phyloP scores from a whole-genome alignment of 495 filamentous ascomycete species.

The Penicilliopsis zonata region DNA sequence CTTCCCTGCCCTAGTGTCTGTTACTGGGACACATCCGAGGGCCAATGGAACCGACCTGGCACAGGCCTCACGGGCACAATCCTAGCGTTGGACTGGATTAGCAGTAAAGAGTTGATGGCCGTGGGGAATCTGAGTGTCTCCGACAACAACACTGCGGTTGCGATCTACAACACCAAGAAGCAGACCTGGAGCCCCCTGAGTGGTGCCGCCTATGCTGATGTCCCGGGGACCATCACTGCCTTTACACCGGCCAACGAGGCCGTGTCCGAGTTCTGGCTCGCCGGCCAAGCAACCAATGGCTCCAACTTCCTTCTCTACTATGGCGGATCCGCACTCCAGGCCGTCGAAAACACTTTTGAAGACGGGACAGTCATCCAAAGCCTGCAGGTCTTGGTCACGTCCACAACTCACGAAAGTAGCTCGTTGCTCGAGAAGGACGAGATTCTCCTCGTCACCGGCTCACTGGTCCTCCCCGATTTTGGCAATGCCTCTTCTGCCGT shows the following conservation, averaged over 20 bases:
- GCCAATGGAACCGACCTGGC: constrained; percentile 71
- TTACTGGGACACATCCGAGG: constrained; percentile 50
- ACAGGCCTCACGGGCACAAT: constrained; percentile 56
- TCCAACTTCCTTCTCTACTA: constrained; percentile 70
- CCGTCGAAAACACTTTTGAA: constrained; percentile 45
- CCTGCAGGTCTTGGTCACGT: constrained; percentile 67
- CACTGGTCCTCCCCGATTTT: constrained; percentile 60
- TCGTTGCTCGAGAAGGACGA: constrained; percentile 51
- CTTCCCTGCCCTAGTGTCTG: constrained; percentile 75
- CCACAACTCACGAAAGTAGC: constrained; percentile 50
- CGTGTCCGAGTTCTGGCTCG: constrained; percentile 63
- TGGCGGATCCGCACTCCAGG: constrained; percentile 47
- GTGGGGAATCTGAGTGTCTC: constrained; percentile 63
- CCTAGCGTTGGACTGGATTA: constrained; percentile 62
- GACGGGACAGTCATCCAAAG: constrained; percentile 57
- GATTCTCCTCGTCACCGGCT: constrained; percentile 70
- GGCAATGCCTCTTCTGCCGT: constrained; percentile 80
- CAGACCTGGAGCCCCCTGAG: constrained; percentile 52
- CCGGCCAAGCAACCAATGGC: constrained; percentile 54
- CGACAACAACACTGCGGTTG: constrained; percentile 52
- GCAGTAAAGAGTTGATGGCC: constrained; percentile 53
- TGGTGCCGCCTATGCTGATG: constrained; percentile 41
- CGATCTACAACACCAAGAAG: constrained; percentile 55
- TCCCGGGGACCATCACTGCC: constrained; percentile 71
- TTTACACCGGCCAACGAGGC: constrained; percentile 59